Evolutionary conservation across 2,329 filamentous ascomycete genomes (phyloP), one percentile per base, ranked within the genome.

Genomic region (Thielaviopsis punctulata): DNA sequence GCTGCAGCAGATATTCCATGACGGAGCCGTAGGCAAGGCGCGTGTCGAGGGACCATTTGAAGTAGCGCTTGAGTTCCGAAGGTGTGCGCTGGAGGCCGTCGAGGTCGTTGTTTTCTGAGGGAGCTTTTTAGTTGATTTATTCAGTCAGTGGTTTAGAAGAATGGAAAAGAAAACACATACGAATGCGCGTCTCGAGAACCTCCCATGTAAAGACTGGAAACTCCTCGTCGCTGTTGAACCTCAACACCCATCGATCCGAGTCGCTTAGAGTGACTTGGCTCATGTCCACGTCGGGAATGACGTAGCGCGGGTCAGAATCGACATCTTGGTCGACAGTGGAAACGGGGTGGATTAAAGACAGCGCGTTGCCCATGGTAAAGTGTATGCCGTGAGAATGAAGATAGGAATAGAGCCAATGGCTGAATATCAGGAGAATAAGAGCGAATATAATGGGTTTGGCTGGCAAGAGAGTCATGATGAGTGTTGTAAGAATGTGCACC

Each of bases 61-160:
- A 80, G 62, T 95, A 95, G 41, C 76, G 75, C 51, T 84, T 75
- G 55, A 95, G 70, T 59, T 94, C 84, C 23, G 83, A 88, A 1
- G 90, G 88, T 54, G 81, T 79, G 36, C 90, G 77, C 62, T 86
- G 86, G 59, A 95, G 82, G 22, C 76, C 72, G 56, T 84, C 77
- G 55, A 95, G 80, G 33, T 82, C 68, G 61, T 81, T 81, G 50
- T 63, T 66, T 49, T 65, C 70, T 77, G 56, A 6, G 21, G 2
- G 24, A 46, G 22, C 6, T 2, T 12, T 22, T 47, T 25, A 47
- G 45, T n/a, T 33, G 25, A 25, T 21, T n/a, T n/a, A n/a, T n/a
- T n/a, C n/a, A n/a, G n/a, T n/a, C n/a, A 12, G 10, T 33, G 15
- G 33, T 8, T 39, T 39, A 8, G n/a, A 22, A 23, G 7, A 7